Conservation (phyloP, 192 early-diverging fungal genomes). For the Kickxella alabastrina region DNA sequence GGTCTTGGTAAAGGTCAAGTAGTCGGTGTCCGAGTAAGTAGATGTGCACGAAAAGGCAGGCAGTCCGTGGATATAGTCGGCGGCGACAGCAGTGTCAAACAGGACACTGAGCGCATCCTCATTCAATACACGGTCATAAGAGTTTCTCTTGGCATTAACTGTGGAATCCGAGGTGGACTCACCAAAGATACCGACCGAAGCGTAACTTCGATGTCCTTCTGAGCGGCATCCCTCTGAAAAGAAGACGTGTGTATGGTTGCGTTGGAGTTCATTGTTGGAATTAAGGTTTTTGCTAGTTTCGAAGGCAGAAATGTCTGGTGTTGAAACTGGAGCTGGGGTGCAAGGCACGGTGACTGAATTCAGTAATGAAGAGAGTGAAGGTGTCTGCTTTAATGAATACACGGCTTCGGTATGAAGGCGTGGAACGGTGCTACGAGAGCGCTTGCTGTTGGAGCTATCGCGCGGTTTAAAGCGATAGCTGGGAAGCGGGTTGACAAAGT, state of each 20-base stretch:
- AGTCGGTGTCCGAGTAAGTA: slow-evolving; percentile 41
- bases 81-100: slow-evolving; percentile 16
- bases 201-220: slow-evolving; percentile 31
- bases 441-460: too few relatives aligned
- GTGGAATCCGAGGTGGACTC: too few relatives aligned
- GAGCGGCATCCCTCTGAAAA: slow-evolving; percentile 47
- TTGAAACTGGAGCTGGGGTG: not conserved
- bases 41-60: slow-evolving; percentile 5
- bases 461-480: not conserved
- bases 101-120: slow-evolving; percentile 17
- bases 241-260: slow-evolving; percentile 20
- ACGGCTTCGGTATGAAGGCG: slow-evolving; percentile 13
- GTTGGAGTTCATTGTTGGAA: slow-evolving; percentile 7
- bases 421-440: slow-evolving; percentile 11
- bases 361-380: slow-evolving; percentile 17
- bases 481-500: not conserved
- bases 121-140: slow-evolving; percentile 11
- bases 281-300: not conserved
- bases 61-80: not conserved
- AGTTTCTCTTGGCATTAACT: too few relatives aligned
- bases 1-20: slow-evolving; percentile 14
- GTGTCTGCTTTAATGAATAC: slow-evolving; percentile 28
- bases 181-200: not conserved
- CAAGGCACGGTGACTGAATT: slow-evolving; percentile 16
- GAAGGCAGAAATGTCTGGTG: slow-evolving; percentile 11